Evolutionary conservation across 2,329 filamentous ascomycete species (phyloP).

Genomic region (Fonsecaea multimorphosa): DNA sequence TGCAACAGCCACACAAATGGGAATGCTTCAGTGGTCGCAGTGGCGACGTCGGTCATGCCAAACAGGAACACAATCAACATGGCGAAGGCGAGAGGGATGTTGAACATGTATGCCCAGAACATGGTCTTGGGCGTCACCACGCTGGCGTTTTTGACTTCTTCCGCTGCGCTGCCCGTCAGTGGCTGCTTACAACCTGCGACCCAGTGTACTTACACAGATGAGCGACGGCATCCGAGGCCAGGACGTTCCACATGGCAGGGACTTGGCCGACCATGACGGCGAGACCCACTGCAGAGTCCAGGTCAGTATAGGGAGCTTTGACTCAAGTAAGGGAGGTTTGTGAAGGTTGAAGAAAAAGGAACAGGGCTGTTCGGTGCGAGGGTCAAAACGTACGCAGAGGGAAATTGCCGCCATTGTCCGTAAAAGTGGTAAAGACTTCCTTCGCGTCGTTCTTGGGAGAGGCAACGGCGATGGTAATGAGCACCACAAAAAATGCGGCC

Average conservation of each 20-base stretch:
- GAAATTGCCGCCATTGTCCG: slow-evolving; percentile 44
- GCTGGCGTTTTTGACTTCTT: slow-evolving; percentile 56
- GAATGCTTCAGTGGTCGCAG: slow-evolving; percentile 49
- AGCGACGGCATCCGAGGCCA: slow-evolving; percentile 43
- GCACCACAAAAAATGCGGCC: slow-evolving; percentile 46
- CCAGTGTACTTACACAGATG: slow-evolving; percentile 42
- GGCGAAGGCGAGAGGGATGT: slow-evolving; percentile 52
- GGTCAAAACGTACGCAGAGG: slow-evolving; percentile 11
- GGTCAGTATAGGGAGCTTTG: not conserved
- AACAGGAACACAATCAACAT: slow-evolving; percentile 55
- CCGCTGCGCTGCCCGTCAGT: slow-evolving; percentile 42
- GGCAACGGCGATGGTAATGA: slow-evolving; percentile 45
- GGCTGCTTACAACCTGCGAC: not conserved
- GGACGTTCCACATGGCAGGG: slow-evolving; percentile 42
- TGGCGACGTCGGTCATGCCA: slow-evolving; percentile 42
- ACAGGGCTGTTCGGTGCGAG: not conserved
- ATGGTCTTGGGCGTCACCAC: slow-evolving; percentile 52
- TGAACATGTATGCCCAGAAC: slow-evolving; percentile 53
- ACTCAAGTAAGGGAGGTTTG: not conserved
- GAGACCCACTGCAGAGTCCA: slow-evolving; percentile 41
- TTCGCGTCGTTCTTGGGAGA: slow-evolving; percentile 42
- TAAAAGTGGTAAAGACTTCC: slow-evolving; percentile 48
- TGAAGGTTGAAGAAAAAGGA: not conserved
- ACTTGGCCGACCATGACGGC: slow-evolving; percentile 49
- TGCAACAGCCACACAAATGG: slow-evolving; percentile 58